Base-by-base conservation (phyloP, 257 asterid species). In the Ajuga chamaepitys region DNA sequence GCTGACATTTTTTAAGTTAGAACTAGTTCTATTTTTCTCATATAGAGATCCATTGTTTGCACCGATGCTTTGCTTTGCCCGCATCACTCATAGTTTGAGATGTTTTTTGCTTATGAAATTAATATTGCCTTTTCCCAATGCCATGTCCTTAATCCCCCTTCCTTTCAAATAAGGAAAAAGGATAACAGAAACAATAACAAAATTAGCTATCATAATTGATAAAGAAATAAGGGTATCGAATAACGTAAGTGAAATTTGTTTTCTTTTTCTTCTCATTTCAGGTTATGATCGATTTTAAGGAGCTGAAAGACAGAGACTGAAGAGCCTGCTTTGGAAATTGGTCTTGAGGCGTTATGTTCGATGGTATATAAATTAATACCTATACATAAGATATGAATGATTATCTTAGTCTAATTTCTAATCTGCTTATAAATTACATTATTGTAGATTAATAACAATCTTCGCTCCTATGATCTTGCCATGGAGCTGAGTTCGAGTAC, bases 271-370 rank as follows among this genome's bases (percentile, higher is more conserved):
- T 68, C 71, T 58, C 60, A 26, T 62, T 44, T 53, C 82, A 94
- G 99, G 96, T 94, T 61, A 86, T 94, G 99, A 90, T 80, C 81
- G 99, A 90, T 86, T 94, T 94, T 79, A 94, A 86, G 95, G 86
- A 47, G 97, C 97, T 71, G 85, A 94, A 82, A 90, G 92, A 80
- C 81, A 88, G 72, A 88, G 90, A 82, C 72, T 94, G 97, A 82
- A 75, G 97, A 90, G 82, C 97, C 96, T 80, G 99, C 97, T 78
- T 90, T 96, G 37, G 99, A 94, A 82, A 88, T 94, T 73, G 97
- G 97, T 74, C 85, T 94, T 42, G 99, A 90, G 81, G 88, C 95
- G 68, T 69, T 94, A 59, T 94, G 99, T 81, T 97, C 99, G 54
- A 70, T 89, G 90, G 99, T 94, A 74, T 53, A 79, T 77, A 44